Evolutionary conservation across 495 filamentous ascomycete genomes (phyloP), one percentile per base, ranked within the genome.

Genomic region (Neurospora discreta): DNA sequence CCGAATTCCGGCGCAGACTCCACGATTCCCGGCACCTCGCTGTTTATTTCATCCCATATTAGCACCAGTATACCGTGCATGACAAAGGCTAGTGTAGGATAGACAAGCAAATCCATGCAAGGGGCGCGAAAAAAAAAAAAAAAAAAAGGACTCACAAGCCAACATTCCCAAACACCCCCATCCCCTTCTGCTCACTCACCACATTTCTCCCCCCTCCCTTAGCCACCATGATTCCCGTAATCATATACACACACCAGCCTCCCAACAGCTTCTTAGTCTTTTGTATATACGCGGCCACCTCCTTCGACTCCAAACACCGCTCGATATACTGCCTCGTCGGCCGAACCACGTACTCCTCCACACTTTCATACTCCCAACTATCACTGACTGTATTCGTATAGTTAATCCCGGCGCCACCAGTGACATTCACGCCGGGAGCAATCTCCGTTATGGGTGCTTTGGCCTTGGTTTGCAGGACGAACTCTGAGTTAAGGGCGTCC

Each of bases 181-280:
- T 3, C 39, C 39, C 39, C 39, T 39, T 39, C 39, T 39, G 10
- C 39, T 39, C 39, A 39, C 39, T 39, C 39, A 39, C 11, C 40
- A 41, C 15, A 41, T 15, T 23, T 46, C 39, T 73, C 36, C 26
- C 67, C 9, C 69, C 71, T 9, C 65, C 43, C 11, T 69, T 60
- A 5, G 74, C 74, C 26, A 75, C 69, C 1, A 42, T 67, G 6
- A 75, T 69, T 5, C 74, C 71, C 6, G 71, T 75, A 3, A 75
- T 11, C 71, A 73, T 73, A 13, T 65, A 75, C 67, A 75, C 16
- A 6, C 11, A 15, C 69, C 71, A 71, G 15, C 5, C 15, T 2
- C 70, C 73, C n/a, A n/a, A n/a, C 4, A 71, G 3, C 10, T 1
- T 69, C 33, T 68, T 71, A 7, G 13, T 44, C 40, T 11, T 15